Conservation (phyloP, 208 protist species). For the Trypanosoma conorhini region DNA sequence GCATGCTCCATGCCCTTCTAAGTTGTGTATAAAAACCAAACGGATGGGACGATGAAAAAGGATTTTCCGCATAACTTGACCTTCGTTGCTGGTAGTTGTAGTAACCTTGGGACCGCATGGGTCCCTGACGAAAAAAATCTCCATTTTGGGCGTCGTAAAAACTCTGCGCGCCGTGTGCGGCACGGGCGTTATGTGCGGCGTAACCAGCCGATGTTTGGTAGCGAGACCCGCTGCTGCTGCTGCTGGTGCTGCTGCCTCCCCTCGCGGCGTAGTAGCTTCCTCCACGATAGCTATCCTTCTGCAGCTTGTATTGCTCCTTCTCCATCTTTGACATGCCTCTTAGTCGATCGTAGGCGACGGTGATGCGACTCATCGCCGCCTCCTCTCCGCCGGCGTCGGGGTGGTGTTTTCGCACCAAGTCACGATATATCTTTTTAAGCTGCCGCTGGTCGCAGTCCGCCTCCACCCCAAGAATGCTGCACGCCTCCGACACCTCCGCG, state of each 20-base stretch:
- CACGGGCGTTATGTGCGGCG: constrained; percentile 8
- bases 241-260: constrained; percentile 2
- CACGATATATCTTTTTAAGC: constrained; percentile 70
- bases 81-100: constrained; percentile 46
- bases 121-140: constrained; percentile 29
- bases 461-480: constrained; percentile 46
- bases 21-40: constrained; percentile 45
- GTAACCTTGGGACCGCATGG: constrained; percentile 38
- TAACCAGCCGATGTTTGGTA: constrained; percentile 27
- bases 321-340: constrained; percentile 50
- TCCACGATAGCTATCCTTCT: constrained; percentile 37
- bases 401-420: constrained; percentile 69
- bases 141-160: constrained; percentile 34
- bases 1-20: constrained; percentile 51
- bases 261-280: constrained; percentile 24
- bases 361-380: constrained; percentile 69
- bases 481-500: constrained; percentile 50
- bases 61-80: constrained; percentile 48
- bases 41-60: constrained; percentile 51
- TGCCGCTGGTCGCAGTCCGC: constrained; percentile 40
- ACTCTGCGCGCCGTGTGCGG: constrained; percentile 38
- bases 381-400: constrained; percentile 80
- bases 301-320: constrained; percentile 59
- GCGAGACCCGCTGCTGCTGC: neutral
- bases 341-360: constrained; percentile 76